phyloP scores from a whole-genome alignment of 176 grass and related monocot species.

The Themeda triandra region DNA sequence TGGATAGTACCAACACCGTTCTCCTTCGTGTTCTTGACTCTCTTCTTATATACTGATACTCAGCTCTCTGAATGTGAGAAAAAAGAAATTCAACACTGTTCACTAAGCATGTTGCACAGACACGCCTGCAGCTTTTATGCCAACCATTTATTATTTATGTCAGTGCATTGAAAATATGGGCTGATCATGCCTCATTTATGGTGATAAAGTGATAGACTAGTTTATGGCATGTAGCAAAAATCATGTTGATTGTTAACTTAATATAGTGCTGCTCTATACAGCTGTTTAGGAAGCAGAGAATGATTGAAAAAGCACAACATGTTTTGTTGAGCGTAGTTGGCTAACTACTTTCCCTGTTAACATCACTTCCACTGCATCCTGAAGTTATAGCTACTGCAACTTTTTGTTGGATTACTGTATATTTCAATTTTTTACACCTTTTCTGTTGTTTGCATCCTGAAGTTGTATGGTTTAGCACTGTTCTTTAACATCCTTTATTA shows the following conservation, averaged over 20 bases:
- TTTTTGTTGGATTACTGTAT: neutral
- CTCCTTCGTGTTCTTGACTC: neutral
- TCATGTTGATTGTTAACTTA: neutral
- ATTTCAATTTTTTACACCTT: neutral
- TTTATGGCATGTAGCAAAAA: neutral
- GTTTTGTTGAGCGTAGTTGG: conserved; percentile 14
- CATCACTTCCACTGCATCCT: neutral
- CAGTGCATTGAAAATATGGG: neutral
- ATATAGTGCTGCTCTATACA: neutral
- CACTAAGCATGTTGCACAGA: neutral
- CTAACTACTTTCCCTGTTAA: conserved; percentile 4
- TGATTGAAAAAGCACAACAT: neutral
- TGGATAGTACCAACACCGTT: neutral
- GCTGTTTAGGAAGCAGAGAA: neutral
- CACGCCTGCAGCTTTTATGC: neutral
- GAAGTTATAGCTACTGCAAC: neutral
- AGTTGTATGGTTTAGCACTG: neutral
- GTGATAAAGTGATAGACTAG: neutral
- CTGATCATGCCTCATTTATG: neutral
- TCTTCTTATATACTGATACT: neutral
- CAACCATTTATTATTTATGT: neutral
- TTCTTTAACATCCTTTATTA: neutral
- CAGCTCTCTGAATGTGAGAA: neutral
- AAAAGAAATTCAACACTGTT: neutral
- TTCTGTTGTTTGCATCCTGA: neutral